Conservation (phyloP, 306 rosid genomes). For the Lathyrus aphaca region DNA sequence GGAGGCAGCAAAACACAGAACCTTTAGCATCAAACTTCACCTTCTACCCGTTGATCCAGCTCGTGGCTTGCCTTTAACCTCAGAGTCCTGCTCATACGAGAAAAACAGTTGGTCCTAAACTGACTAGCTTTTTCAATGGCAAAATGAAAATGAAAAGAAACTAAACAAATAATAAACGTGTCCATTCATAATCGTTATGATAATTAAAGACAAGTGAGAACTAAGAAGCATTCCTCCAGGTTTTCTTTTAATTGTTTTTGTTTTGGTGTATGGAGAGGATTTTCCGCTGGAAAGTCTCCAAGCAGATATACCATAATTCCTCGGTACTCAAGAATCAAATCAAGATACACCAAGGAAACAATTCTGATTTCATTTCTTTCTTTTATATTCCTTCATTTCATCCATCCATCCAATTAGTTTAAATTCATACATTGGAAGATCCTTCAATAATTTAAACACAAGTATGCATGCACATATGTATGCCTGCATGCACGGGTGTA, state of each 20-base stretch:
- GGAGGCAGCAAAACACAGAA: constrained; percentile 15
- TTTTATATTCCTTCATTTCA: constrained; percentile 14
- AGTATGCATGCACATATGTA: not conserved
- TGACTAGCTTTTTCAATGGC: constrained; percentile 6
- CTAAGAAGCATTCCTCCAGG: not conserved
- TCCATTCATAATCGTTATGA: not conserved
- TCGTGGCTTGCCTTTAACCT: constrained; percentile 55
- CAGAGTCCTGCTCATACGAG: constrained; percentile 45
- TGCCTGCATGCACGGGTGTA: constrained; percentile 1
- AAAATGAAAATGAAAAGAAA: constrained; percentile 2
- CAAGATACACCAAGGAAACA: constrained; percentile 17
- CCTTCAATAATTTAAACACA: not conserved
- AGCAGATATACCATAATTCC: not conserved
- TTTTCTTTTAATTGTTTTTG: too few species aligned
- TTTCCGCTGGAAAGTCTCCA: too few species aligned
- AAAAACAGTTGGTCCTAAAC: constrained; percentile 18
- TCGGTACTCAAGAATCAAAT: not conserved
- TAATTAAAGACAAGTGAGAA: constrained; percentile 2
- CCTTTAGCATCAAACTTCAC: constrained; percentile 32
- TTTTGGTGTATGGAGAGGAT: too few species aligned
- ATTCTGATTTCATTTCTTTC: constrained; percentile 22
- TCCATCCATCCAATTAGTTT: not conserved
- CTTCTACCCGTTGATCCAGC: constrained; percentile 47
- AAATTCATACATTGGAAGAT: constrained; percentile 12
- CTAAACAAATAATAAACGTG: not conserved